Percentiles rank a stretch among this genome's conserved stretches.
Evolutionary conservation across 2,329 filamentous ascomycete genomes (phyloP).

Genomic region (Xylaria sp.): DNA sequence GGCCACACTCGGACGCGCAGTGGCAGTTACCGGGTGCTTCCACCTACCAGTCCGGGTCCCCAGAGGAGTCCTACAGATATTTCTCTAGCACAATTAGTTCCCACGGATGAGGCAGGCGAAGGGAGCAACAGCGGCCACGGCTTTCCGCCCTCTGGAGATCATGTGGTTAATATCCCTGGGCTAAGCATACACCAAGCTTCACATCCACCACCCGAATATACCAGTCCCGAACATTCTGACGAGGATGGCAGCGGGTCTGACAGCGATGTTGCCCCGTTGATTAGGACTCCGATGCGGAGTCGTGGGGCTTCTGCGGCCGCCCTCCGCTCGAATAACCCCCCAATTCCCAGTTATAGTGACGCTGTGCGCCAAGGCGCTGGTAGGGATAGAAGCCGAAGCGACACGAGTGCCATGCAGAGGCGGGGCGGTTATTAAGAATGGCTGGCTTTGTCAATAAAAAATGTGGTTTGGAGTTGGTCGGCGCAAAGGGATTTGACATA

Average conservation of each 20-base stretch:
- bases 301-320: slow-evolving; percentile 61
- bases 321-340: slow-evolving; percentile 59
- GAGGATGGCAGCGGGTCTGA: slow-evolving; percentile 67
- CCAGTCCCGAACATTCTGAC: slow-evolving; percentile 71
- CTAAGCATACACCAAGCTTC: slow-evolving; percentile 64
- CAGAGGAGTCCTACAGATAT: slow-evolving; percentile 94
- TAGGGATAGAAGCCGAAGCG: slow-evolving; percentile 57
- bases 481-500: slow-evolving; percentile 26
- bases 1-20: slow-evolving; percentile 79
- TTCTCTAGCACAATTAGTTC: slow-evolving; percentile 86
- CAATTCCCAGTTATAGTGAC: slow-evolving; percentile 85
- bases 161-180: slow-evolving; percentile 52
- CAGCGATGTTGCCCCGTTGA: slow-evolving; percentile 64
- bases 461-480: slow-evolving; percentile 23
- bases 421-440: slow-evolving; percentile 23
- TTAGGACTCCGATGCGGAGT: slow-evolving; percentile 58
- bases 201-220: slow-evolving; percentile 76
- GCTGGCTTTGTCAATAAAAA: background rate
- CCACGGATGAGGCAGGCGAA: slow-evolving; percentile 76
- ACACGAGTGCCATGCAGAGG: slow-evolving; percentile 47
- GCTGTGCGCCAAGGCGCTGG: slow-evolving; percentile 69
- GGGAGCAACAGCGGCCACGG: slow-evolving; percentile 59
- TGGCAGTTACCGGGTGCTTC: slow-evolving; percentile 78
- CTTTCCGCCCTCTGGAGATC: slow-evolving; percentile 49
- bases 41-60: slow-evolving; percentile 87